Conservation (phyloP, 2,329 filamentous ascomycete genomes). For the Chrysosporium keratinophilum region DNA sequence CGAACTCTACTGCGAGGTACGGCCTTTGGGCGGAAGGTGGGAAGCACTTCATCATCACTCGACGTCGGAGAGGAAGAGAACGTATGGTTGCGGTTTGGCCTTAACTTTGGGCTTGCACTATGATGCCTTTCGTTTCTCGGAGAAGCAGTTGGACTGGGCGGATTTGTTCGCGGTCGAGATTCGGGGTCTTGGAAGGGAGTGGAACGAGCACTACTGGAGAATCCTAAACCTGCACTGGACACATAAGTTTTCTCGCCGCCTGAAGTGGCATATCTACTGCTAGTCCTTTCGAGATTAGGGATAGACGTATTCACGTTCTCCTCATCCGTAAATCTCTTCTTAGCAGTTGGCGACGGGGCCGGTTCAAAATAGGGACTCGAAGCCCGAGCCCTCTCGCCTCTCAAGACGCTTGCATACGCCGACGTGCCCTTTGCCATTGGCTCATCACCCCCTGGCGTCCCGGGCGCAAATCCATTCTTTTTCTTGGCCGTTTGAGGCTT, state of each 20-base stretch:
- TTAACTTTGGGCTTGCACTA: conserved; percentile 36
- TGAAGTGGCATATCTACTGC: conserved; percentile 45
- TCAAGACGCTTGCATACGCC: conserved; percentile 36
- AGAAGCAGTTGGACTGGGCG: conserved; percentile 24
- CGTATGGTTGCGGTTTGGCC: conserved; percentile 24
- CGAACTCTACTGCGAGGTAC: conserved; percentile 32
- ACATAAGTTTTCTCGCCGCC: conserved; percentile 50
- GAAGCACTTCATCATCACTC: conserved; percentile 30
- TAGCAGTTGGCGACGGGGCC: conserved; percentile 29
- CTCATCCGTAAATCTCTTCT: conserved; percentile 28
- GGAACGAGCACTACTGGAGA: conserved; percentile 46
- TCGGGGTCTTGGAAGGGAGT: conserved; percentile 32
- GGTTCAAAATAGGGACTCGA: conserved; percentile 31
- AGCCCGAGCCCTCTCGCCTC: conserved; percentile 26
- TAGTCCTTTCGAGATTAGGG: conserved; percentile 39
- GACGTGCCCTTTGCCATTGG: conserved; percentile 45
- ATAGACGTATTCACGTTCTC: conserved; percentile 13
- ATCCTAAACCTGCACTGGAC: conserved; percentile 41
- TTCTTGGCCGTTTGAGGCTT: conserved; percentile 39
- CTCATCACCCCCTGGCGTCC: conserved; percentile 50
- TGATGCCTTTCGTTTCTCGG: conserved; percentile 27
- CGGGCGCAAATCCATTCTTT: conserved; percentile 49
- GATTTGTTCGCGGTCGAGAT: conserved; percentile 28
- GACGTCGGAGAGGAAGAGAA: conserved; percentile 32
- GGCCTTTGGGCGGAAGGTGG: conserved; percentile 32